These are phyloP conservation scores for Wickerhamiella brachini DNA, from an alignment of 805 yeast species.

Conservation along the genomic window DNA sequence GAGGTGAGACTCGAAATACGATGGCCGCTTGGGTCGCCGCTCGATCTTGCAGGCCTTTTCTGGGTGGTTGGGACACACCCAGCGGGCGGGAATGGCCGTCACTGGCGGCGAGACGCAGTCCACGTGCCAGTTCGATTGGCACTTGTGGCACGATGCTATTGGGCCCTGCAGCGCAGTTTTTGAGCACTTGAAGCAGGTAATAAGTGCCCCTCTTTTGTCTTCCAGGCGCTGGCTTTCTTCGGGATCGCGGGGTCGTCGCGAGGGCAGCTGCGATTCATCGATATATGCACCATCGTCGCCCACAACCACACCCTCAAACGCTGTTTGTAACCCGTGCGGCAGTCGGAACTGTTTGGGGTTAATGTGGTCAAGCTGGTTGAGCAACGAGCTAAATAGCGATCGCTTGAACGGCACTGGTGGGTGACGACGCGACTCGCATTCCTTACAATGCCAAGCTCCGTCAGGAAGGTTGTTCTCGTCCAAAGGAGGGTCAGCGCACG, in stretches of 20 bases:
- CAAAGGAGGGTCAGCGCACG: conserved; percentile 82
- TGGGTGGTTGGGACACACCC: conserved; percentile 70
- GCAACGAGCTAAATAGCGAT: conserved; percentile 40
- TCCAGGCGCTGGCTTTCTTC: conserved; percentile 27
- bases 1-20: conserved; percentile 40
- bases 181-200: conserved; percentile 66
- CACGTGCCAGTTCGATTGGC: conserved; percentile 73
- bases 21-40: conserved; percentile 34
- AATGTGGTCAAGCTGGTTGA: conserved; percentile 41
- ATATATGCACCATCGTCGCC: conserved; percentile 60
- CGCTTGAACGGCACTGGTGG: conserved; percentile 25
- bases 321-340: conserved; percentile 55
- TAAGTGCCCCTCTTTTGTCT: conserved; percentile 55
- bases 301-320: conserved; percentile 57
- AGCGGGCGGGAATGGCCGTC: conserved; percentile 56
- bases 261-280: conserved; percentile 29
- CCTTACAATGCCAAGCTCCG: conserved; percentile 80
- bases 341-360: conserved; percentile 57
- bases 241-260: conserved; percentile 8
- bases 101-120: conserved; percentile 76
- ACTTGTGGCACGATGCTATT: conserved; percentile 68
- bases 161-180: conserved; percentile 47
- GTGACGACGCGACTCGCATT: conserved; percentile 40
- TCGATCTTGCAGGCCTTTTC: conserved; percentile 12
- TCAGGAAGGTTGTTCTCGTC: conserved; percentile 65